Conservation (phyloP, 2,329 filamentous ascomycete genomes). For the Stemphylium lycopersici region DNA sequence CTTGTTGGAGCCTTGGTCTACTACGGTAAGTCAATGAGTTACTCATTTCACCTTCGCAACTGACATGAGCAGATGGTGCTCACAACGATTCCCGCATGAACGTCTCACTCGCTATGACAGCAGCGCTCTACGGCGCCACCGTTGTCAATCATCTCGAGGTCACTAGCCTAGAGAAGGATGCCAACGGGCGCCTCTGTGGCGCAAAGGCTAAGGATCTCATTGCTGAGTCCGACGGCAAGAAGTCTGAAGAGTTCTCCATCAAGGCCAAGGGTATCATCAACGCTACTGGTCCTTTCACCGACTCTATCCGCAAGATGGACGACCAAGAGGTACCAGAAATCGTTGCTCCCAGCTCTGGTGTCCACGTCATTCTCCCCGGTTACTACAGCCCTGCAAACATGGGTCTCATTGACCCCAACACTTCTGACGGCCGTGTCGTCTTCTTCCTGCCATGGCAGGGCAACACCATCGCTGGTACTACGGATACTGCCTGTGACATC, state of each 20-base stretch:
- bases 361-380: slow-evolving; percentile 84
- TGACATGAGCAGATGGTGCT: slow-evolving; percentile 68
- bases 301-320: slow-evolving; percentile 85
- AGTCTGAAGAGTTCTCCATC: slow-evolving; percentile 69
- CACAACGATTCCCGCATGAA: slow-evolving; percentile 96
- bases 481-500: slow-evolving; percentile 77
- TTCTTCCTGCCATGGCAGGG: slow-evolving; percentile 95
- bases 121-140: slow-evolving; percentile 83
- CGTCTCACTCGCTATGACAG: slow-evolving; percentile 84
- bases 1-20: slow-evolving; percentile 85
- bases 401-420: slow-evolving; percentile 85
- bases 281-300: slow-evolving; percentile 86
- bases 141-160: slow-evolving; percentile 86
- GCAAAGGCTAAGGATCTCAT: slow-evolving; percentile 75
- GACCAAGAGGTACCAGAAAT: slow-evolving; percentile 75
- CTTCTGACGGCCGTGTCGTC: slow-evolving; percentile 86
- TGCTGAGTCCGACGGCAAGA: slow-evolving; percentile 67
- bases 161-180: slow-evolving; percentile 75
- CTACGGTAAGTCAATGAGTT: slow-evolving; percentile 62
- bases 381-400: slow-evolving; percentile 86
- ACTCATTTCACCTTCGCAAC: slow-evolving; percentile 5
- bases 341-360: slow-evolving; percentile 82
- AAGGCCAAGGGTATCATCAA: slow-evolving; percentile 84
- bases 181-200: slow-evolving; percentile 73
- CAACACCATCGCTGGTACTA: slow-evolving; percentile 89